phyloP scores from a whole-genome alignment of 192 early-diverging fungal species.

The Entrophospora sp. region DNA sequence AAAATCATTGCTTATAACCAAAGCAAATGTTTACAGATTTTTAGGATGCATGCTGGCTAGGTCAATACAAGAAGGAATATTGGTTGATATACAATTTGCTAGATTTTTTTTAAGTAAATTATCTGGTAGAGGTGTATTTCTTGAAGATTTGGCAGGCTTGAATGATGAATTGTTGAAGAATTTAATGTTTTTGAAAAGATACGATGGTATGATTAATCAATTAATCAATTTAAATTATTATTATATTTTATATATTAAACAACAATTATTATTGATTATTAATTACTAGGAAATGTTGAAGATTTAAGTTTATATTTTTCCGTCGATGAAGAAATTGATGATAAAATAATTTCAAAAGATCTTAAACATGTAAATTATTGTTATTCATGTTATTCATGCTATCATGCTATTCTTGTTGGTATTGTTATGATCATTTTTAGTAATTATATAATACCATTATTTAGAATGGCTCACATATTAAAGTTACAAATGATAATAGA shows the following conservation, averaged over 20 bases:
- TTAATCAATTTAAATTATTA: background rate
- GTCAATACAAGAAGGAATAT: conserved; percentile 52
- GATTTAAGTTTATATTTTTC: conserved; percentile 57
- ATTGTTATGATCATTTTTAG: too few relatives aligned
- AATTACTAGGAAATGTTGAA: conserved; percentile 39
- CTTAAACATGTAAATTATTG: conserved; percentile 29
- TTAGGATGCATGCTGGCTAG: conserved; percentile 56
- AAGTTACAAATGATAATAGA: conserved; percentile 38
- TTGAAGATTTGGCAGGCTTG: conserved; percentile 46
- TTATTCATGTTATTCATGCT: too few relatives aligned
- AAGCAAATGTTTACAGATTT: conserved; percentile 47
- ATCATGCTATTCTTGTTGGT: too few relatives aligned
- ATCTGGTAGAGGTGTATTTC: conserved; percentile 47
- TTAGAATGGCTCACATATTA: conserved; percentile 29
- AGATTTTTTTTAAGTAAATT: conserved; percentile 48
- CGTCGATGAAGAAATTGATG: conserved; percentile 51
- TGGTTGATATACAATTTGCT: conserved; percentile 54
- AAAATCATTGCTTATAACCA: too few relatives aligned
- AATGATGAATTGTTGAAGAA: conserved; percentile 46
- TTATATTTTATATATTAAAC: background rate
- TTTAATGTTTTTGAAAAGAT: conserved; percentile 50
- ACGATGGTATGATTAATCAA: conserved; percentile 40
- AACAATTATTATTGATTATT: too few relatives aligned
- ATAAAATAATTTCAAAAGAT: conserved; percentile 31
- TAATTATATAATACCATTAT: too few relatives aligned